Percentiles rank a stretch among this genome's conserved stretches.
Conservation (phyloP, 495 filamentous ascomycete genomes). For the Penicillium argentinense region DNA sequence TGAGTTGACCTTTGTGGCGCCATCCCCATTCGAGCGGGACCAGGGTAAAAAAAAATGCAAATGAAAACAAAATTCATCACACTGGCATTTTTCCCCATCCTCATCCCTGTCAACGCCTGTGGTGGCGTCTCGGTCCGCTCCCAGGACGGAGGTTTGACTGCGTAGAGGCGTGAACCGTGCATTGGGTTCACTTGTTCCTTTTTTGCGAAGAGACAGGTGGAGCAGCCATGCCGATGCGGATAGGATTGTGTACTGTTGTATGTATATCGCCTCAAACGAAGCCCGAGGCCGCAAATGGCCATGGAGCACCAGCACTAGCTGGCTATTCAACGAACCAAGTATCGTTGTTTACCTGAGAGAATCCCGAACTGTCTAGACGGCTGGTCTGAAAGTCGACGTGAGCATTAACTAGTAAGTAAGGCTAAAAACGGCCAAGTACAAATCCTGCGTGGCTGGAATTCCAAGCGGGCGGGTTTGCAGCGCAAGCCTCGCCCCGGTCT, state of each 20-base stretch:
- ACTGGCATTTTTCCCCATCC: conserved; percentile 8
- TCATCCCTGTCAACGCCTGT: conserved; percentile 15
- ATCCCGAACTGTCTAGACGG: too few relatives aligned
- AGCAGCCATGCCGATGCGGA: conserved; percentile 7
- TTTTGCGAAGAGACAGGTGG: conserved; percentile 4
- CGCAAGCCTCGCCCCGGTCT: not conserved
- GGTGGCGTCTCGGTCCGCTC: conserved; percentile 20
- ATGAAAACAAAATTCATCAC: not conserved
- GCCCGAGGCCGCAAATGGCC: too few relatives aligned
- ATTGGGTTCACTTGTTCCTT: conserved; percentile 6
- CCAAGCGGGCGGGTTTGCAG: not conserved
- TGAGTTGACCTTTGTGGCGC: conserved; percentile 3
- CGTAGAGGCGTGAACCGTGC: conserved; percentile 26
- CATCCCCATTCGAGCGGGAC: not conserved
- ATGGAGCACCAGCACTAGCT: too few relatives aligned
- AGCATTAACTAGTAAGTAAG: too few relatives aligned
- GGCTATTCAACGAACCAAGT: too few relatives aligned
- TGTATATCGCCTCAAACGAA: too few relatives aligned
- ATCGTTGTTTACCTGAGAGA: too few relatives aligned
- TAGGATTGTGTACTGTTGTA: too few relatives aligned
- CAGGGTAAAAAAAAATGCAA: not conserved
- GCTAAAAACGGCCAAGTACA: too few relatives aligned
- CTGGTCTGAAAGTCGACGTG: too few relatives aligned
- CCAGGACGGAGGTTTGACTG: conserved; percentile 27
- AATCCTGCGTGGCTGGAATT: not conserved